Base-by-base conservation (phyloP, 2,329 filamentous ascomycete genomes). In the Albophoma yamanashiensis region DNA sequence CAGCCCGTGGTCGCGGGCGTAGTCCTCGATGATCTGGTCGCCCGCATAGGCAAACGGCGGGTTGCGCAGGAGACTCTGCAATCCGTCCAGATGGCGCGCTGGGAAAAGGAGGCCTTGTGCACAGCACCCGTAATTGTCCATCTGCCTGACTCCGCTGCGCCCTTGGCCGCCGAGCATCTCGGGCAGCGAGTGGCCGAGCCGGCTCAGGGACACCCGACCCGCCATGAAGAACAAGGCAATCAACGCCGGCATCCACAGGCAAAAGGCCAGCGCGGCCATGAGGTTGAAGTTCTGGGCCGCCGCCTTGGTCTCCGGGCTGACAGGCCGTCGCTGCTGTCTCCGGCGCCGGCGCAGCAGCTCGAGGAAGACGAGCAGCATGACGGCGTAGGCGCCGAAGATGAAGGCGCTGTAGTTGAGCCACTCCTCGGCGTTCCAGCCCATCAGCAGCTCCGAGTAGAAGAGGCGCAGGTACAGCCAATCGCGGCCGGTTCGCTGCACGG, bases 361-460 rank as follows among this genome's bases (percentile, higher is more conserved):
- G 38, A 68, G 38, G 36, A 69, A 66, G 36, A 57, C 47, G 17
- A 64, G 15, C 11, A 69, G 58, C 5, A 71, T 34, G 0, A 60
- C 58, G 1, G 65, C 62, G 56, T 74, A 74, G 17, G 66, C 62
- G 25, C 68, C 5, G 1, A 68, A 62, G 20, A 73, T 67, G 8
- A 64, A 63, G 55, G 65, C 59, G 2, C 66, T 36, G 47, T 75
- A 74, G 40, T 60, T 63, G 2, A 67, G 65, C 63, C 68, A 68
- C 61, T 74, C 71, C 60, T 75, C 72, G 17, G 64, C 66, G 59
- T 75, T 75, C 73, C 74, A 75, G 6, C 73, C 72, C 67, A 75
- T 71, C 15, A 72, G 67, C 1, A 71, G 63, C 60, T 75, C 73
- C 5, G 73, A 73, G 62, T 75, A 75, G 63, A 75, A 75, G 36